These are phyloP conservation scores for Cymbopogon citratus DNA, from an alignment of 176 grass and related monocot genomes.

Conservation along the genomic window DNA sequence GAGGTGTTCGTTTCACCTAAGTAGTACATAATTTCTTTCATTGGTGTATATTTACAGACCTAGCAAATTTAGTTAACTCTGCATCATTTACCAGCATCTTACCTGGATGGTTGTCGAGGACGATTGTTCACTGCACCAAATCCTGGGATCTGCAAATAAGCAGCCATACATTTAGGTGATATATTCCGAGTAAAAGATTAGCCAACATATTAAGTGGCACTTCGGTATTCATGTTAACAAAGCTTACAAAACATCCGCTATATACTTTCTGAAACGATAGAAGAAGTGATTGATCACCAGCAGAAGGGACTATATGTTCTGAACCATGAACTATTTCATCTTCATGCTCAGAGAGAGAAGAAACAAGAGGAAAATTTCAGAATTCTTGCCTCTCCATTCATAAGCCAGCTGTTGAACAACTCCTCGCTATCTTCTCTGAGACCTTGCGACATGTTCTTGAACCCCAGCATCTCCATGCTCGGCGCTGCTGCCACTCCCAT, in stretches of 20 bases:
- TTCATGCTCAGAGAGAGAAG: neutral
- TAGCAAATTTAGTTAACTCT: neutral
- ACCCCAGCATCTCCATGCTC: slow-evolving; percentile 67
- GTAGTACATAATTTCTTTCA: neutral
- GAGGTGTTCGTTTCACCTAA: neutral
- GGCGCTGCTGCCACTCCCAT: slow-evolving; percentile 42
- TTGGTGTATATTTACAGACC: neutral
- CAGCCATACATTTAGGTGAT: slow-evolving; percentile 11
- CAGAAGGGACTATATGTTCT: neutral
- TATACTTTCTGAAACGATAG: neutral
- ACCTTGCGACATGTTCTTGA: slow-evolving; percentile 44
- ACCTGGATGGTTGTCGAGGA: slow-evolving; percentile 53
- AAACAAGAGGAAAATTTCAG: neutral
- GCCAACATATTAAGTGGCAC: neutral
- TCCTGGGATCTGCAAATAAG: slow-evolving; percentile 52
- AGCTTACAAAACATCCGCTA: neutral
- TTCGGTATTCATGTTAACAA: neutral
- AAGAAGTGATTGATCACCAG: neutral
- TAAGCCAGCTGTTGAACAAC: slow-evolving; percentile 70
- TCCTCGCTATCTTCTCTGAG: slow-evolving; percentile 70
- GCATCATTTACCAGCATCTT: slow-evolving; percentile 2
- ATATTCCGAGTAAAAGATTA: slow-evolving; percentile 3
- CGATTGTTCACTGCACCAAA: slow-evolving; percentile 45
- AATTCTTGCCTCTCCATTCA: slow-evolving; percentile 72
- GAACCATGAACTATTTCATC: neutral